A percentile compares a stretch with the other conserved stretches of the same genome.
Evolutionary conservation across 2,329 filamentous ascomycete species (phyloP).

Genomic region (Colletotrichum australisinense): DNA sequence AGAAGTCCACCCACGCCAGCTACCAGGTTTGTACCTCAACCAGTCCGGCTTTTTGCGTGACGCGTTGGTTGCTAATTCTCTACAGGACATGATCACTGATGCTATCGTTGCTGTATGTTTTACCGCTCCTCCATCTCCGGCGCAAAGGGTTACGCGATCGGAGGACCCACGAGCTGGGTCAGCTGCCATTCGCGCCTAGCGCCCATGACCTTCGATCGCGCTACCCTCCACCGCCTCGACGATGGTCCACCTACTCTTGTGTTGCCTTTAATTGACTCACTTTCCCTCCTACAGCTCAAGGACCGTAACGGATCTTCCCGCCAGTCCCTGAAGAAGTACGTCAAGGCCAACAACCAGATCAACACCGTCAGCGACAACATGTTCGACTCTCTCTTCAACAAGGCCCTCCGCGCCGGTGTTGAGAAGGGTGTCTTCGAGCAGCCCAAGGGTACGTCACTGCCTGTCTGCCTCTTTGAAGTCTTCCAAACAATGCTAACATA

Average conservation of each 20-base stretch:
- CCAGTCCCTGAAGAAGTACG: constrained; percentile 70
- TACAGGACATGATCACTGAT: constrained; percentile 72
- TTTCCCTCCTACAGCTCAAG: constrained; percentile 61
- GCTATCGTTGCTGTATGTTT: constrained; percentile 69
- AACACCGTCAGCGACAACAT: constrained; percentile 57
- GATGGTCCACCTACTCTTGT: constrained; percentile 28
- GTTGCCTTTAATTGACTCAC: constrained; percentile 52
- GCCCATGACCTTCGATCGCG: constrained; percentile 34
- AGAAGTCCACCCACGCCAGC: constrained; percentile 61
- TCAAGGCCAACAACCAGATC: constrained; percentile 55
- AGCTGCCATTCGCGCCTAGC: not conserved
- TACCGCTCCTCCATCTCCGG: constrained; percentile 46
- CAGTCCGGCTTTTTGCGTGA: constrained; percentile 31
- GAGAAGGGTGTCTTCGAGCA: constrained; percentile 89
- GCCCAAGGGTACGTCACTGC: constrained; percentile 80
- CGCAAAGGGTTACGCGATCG: constrained; percentile 46
- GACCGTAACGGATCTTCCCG: constrained; percentile 72
- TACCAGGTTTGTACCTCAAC: constrained; percentile 64
- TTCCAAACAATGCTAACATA: constrained; percentile 35
- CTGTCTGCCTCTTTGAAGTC: not conserved
- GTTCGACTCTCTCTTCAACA: constrained; percentile 85
- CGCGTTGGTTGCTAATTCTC: constrained; percentile 47
- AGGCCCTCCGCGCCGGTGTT: constrained; percentile 82
- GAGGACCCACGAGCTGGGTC: constrained; percentile 1
- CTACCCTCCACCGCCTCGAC: constrained; percentile 20